These are phyloP conservation scores for Uromyces viciae-fabae DNA, from an alignment of 1,284 basidiomycete species.

Conservation along the genomic window DNA sequence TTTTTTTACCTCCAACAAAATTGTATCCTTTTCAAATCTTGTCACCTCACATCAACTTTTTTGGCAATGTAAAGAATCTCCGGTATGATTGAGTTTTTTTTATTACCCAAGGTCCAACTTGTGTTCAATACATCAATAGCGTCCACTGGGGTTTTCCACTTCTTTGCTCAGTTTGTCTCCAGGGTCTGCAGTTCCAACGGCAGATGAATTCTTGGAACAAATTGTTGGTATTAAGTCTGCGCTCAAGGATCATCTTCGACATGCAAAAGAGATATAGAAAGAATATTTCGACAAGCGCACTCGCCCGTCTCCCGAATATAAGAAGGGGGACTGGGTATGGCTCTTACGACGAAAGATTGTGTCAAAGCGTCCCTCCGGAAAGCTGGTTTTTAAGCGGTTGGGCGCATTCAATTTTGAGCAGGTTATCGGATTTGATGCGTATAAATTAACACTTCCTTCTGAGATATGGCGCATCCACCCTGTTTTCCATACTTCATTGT, in stretches of 20 bases:
- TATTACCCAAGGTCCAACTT: no score
- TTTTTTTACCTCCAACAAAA: no score
- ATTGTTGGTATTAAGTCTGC: not conserved
- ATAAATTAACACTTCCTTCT: not conserved
- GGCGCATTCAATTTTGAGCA: constrained; percentile 1
- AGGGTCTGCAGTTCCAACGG: not conserved
- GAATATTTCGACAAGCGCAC: not conserved
- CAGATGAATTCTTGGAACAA: not conserved
- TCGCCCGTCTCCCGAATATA: not conserved
- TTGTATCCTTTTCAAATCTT: no score
- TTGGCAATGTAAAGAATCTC: no score
- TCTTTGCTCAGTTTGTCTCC: constrained; percentile 2
- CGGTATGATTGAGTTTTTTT: no score
- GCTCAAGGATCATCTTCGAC: not conserved
- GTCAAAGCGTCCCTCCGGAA: not conserved
- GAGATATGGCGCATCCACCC: not conserved
- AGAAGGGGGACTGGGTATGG: constrained; percentile 13
- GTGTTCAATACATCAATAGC: no score
- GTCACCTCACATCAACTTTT: no score
- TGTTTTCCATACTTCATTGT: not conserved
- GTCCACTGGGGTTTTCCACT: constrained; percentile 26
- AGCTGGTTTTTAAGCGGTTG: not conserved
- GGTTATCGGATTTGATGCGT: not conserved
- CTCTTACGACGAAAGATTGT: not conserved
- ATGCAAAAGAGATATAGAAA: not conserved